A percentile compares a stretch with the other conserved stretches of the same genome.
Evolutionary conservation across 2,329 filamentous ascomycete species (phyloP).

Genomic region (Dactylonectria macrodidyma): DNA sequence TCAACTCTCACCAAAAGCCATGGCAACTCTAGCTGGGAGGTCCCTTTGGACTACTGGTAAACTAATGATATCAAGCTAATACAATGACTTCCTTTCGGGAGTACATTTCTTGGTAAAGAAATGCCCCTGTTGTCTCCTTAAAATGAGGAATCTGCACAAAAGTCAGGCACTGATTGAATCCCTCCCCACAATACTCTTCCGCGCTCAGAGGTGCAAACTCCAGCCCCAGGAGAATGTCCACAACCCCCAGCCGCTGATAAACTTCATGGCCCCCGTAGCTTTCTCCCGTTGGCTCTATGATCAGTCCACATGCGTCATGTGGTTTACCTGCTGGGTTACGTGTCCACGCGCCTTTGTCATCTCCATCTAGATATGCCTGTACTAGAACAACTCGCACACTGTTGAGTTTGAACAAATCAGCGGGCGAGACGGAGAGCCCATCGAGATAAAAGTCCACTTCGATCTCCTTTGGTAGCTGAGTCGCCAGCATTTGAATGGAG

Average conservation of each 20-base stretch:
- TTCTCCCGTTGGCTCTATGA: conserved; percentile 1
- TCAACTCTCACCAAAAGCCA: too few species aligned
- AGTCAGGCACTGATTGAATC: background rate
- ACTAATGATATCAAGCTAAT: background rate
- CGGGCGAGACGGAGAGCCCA: background rate
- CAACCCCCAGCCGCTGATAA: background rate
- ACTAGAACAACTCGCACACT: background rate
- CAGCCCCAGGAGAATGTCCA: background rate
- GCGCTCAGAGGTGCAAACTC: background rate
- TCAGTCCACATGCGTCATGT: conserved; percentile 3
- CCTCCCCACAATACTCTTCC: background rate
- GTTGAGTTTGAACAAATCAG: background rate
- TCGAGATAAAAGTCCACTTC: background rate
- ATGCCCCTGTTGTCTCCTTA: background rate
- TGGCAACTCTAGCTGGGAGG: too few species aligned
- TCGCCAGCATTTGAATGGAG: background rate
- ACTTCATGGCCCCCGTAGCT: background rate
- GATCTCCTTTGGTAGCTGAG: background rate
- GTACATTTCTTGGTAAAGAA: background rate
- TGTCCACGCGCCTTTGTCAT: background rate
- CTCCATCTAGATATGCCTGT: conserved; percentile 8
- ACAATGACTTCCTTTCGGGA: background rate
- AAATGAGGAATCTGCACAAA: background rate
- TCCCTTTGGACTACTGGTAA: background rate
- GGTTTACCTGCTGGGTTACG: background rate